These are phyloP conservation scores for Lasiosphaeria miniovina DNA, from an alignment of 495 filamentous ascomycete species.

Conservation along the genomic window DNA sequence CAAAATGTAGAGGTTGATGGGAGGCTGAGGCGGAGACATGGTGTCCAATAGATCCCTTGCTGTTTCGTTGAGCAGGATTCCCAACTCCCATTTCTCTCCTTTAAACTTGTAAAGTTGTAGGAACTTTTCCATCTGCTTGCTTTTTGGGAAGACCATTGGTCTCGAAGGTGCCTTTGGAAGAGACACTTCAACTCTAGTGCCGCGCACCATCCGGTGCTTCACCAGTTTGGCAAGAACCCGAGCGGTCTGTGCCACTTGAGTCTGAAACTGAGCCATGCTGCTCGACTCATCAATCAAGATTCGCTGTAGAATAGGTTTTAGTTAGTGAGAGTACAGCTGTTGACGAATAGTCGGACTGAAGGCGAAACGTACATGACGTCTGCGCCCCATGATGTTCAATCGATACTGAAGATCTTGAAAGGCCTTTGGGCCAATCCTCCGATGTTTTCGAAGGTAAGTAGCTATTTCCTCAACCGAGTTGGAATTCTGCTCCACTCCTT, in stretches of 20 bases:
- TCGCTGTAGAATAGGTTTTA: not conserved
- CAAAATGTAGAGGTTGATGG: constrained; percentile 1
- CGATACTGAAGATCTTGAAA: no score
- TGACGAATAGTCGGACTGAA: not conserved
- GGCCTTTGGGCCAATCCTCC: no score
- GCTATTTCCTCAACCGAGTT: no score
- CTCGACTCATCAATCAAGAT: not conserved
- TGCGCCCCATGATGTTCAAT: no score
- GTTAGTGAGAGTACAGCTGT: not conserved
- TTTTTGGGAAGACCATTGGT: not conserved
- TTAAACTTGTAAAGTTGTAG: not conserved
- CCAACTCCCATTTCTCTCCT: not conserved
- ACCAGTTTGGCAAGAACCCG: not conserved
- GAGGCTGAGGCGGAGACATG: not conserved
- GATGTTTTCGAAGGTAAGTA: no score
- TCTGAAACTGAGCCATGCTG: not conserved
- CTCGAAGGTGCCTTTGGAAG: not conserved
- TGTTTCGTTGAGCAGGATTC: not conserved
- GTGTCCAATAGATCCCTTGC: not conserved
- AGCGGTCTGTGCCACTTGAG: not conserved
- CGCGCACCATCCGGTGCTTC: not conserved
- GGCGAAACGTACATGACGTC: no score
- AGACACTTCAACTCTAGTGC: not conserved
- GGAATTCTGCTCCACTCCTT: no score
- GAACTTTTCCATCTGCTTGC: not conserved